Percentiles rank a stretch among this genome's conserved stretches.
Evolutionary conservation across 1,284 basidiomycete species (phyloP).

Genomic region (Mrakiaceae sp.): DNA sequence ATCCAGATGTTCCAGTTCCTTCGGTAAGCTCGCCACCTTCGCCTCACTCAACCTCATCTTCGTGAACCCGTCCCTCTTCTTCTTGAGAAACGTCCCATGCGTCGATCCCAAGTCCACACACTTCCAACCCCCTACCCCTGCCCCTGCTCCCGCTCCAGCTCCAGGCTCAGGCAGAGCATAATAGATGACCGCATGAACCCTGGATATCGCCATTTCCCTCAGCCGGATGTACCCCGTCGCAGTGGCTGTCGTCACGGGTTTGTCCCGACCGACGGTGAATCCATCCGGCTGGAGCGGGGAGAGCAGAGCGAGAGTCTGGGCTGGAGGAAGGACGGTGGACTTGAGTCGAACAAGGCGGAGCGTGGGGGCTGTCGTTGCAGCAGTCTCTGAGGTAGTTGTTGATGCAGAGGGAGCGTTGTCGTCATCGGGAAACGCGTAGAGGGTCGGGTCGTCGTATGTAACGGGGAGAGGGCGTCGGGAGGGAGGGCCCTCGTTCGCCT

Average conservation of each 20-base stretch:
- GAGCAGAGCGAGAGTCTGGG: slow-evolving; percentile 4
- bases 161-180: slow-evolving; percentile 1
- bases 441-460: slow-evolving; percentile 1
- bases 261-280: slow-evolving; percentile 10
- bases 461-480: too few species aligned
- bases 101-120: slow-evolving; percentile 7
- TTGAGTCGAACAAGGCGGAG: slow-evolving; percentile 8
- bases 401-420: background rate
- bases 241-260: slow-evolving; percentile 1
- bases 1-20: slow-evolving; percentile 8
- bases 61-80: background rate
- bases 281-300: slow-evolving; percentile 9
- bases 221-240: background rate
- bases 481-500: too few species aligned
- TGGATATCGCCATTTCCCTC: slow-evolving; percentile 6
- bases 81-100: slow-evolving; percentile 13
- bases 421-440: background rate
- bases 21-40: slow-evolving; percentile 9
- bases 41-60: slow-evolving; percentile 7
- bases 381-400: background rate
- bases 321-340: slow-evolving; percentile 4
- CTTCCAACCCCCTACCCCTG: too few species aligned
- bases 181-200: slow-evolving; percentile 7
- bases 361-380: background rate
- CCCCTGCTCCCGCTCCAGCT: background rate